phyloP scores from a whole-genome alignment of 352 stramenopile species.

The Blastocystis sp. region DNA sequence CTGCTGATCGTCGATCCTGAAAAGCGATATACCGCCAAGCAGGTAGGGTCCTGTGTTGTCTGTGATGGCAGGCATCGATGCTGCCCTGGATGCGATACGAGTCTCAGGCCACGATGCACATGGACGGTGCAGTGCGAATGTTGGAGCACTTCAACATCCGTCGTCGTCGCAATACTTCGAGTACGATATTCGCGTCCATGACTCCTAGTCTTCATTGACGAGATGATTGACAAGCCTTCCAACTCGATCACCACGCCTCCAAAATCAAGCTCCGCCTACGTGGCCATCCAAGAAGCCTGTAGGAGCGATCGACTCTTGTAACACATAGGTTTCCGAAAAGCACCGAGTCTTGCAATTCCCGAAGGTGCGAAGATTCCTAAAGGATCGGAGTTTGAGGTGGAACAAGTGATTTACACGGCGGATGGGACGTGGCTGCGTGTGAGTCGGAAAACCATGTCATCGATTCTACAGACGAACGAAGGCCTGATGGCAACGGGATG shows the following conservation, averaged over 20 bases:
- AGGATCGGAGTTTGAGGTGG: conserved; percentile 28
- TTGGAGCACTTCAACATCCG: conserved; percentile 60
- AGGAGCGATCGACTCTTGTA: neutral
- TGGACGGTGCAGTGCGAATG: conserved; percentile 60
- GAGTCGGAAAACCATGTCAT: neutral
- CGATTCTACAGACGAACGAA: neutral
- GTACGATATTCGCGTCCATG: neutral
- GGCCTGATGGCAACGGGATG: neutral
- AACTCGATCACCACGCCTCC: neutral
- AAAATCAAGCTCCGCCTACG: neutral
- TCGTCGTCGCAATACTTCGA: conserved; percentile 38
- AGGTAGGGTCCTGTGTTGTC: conserved; percentile 1
- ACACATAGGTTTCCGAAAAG: conserved; percentile 48
- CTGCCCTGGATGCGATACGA: conserved; percentile 61
- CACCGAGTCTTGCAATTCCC: conserved; percentile 33
- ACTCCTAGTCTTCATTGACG: conserved; percentile 57
- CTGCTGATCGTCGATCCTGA: conserved; percentile 77
- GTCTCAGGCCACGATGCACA: conserved; percentile 60
- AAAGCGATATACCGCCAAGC: conserved; percentile 67
- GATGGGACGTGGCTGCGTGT: conserved; percentile 58
- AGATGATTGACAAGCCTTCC: neutral
- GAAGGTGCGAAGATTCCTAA: conserved; percentile 1
- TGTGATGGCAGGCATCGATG: conserved; percentile 14
- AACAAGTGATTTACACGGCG: conserved; percentile 55
- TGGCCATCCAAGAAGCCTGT: conserved; percentile 29